A percentile compares a stretch with the other conserved stretches of the same genome.
Evolutionary conservation across 495 filamentous ascomycete genomes (phyloP).

Genomic region (Rusavskia elegans): DNA sequence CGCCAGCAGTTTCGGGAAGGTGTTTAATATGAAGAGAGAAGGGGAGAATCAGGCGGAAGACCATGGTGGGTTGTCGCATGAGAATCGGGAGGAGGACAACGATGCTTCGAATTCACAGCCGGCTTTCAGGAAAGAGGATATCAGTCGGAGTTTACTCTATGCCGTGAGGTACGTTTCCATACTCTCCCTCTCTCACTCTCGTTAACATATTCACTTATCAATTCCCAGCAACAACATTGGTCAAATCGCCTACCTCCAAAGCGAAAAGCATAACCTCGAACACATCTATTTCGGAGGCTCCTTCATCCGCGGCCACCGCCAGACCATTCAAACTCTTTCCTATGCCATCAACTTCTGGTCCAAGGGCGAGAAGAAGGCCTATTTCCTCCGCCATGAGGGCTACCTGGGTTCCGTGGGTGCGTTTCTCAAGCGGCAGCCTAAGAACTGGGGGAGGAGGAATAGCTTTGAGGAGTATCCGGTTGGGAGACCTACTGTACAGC

Average conservation of each 20-base stretch:
- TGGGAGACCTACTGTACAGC: not conserved
- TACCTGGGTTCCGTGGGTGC: slow-evolving; percentile 95
- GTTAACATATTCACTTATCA: not conserved
- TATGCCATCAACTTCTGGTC: slow-evolving; percentile 98
- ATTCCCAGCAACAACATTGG: slow-evolving; percentile 82
- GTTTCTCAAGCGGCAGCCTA: slow-evolving; percentile 79
- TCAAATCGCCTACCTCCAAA: slow-evolving; percentile 91
- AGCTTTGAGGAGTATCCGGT: slow-evolving; percentile 33
- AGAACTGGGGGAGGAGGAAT: slow-evolving; percentile 78
- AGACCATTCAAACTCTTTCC: slow-evolving; percentile 92
- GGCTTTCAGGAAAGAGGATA: slow-evolving; percentile 46
- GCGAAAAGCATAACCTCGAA: slow-evolving; percentile 74
- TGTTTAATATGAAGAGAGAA: slow-evolving; percentile 69
- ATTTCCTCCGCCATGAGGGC: slow-evolving; percentile 90
- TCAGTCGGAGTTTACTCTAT: slow-evolving; percentile 61
- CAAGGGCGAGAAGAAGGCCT: slow-evolving; percentile 83
- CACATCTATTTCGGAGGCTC: slow-evolving; percentile 96
- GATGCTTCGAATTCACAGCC: slow-evolving; percentile 14
- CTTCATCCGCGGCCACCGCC: slow-evolving; percentile 89
- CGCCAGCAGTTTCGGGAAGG: slow-evolving; percentile 90
- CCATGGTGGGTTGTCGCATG: slow-evolving; percentile 42
- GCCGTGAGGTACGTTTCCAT: slow-evolving; percentile 44
- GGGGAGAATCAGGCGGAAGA: slow-evolving; percentile 69
- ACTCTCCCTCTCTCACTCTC: not conserved
- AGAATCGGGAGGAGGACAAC: slow-evolving; percentile 21